Base-by-base conservation (phyloP, 768 basidiomycete genomes). In the Coprinopsis strossmayeri region DNA sequence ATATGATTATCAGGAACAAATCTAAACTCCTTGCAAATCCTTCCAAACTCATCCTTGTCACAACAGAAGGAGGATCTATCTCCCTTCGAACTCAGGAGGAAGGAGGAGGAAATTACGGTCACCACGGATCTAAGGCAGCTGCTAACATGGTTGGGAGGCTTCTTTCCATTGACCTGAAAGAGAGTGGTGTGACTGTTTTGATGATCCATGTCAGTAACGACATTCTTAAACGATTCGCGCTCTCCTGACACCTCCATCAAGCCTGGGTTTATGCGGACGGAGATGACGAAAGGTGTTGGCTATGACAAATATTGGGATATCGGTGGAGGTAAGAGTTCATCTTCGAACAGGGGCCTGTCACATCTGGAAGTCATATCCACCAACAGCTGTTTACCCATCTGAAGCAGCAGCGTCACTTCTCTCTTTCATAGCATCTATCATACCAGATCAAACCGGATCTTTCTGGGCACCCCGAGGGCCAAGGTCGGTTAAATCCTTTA, bases 231-330 rank as follows among this genome's bases (percentile, higher is more conserved):
- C n/a, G 27, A 3, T 34, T 17, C 18, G 21, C n/a, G 34, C 23
- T 13, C 4, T 25, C 15, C 25, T 17, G 37, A 38, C 18, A 3
- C 32, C 9, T 23, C 48, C n/a, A 13, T 9, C 50, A n/a, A 74
- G 71, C 73, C 73, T 18, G 72, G 74, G 0, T 77, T 76, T 57
- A 66, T 76, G 64, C 67, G 64, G 50, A 74, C 71, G 1, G 70
- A 72, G 38, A 67, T 70, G 73, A 74, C 73, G 13, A 70, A 67
- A 49, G 57, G 58, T 32, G 72, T 72, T 10, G 72, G 73, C 0
- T 70, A 68, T 51, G 72, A 75, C 50, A 48, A 70, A 49, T 72
- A 59, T 53, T 74, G 66, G 52, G 72, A 74, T 13, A 55, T 64
- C 1, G 72, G 71, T 34, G 73, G 72, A 54, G 72, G 72, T 68